Base-by-base conservation (phyloP, 2,329 filamentous ascomycete species). In the Hortaea werneckii region DNA sequence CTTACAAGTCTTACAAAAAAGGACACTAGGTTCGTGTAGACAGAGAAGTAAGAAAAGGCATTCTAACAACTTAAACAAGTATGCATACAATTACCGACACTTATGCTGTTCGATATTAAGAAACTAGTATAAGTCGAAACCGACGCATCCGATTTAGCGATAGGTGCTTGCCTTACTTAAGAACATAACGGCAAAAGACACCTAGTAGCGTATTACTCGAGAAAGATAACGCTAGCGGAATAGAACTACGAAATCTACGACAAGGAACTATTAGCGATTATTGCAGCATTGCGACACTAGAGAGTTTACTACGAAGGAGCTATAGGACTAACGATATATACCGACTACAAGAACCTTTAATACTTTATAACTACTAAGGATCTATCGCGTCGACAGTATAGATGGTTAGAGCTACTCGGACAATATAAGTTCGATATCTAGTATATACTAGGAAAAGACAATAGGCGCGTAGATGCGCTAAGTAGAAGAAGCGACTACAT, bases 221-320 rank as follows among this genome's bases (percentile, higher is more conserved):
- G 45, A 40, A 64, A 61, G 39, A 45, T 58, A 6, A 47, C 12
- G 6, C 38, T 39, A 5, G 48, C 49, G 1, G 43, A 65, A 48
- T 50, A 42, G 4, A 66, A 65, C 48, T 67, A 66, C 46, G 38
- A 61, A 10, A 65, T 65, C 7, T 54, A 66, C 42, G 50, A 67
- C 42, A 65, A 66, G 42, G 62, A 66, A 53, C 50, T 68, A 1
- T 41, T 67, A 6, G 58, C 60, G 2, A 61, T 68, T 30, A n/a
- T 53, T 63, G 10, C 39, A 59, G 41, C 32, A 58, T 12, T 37
- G 32, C 61, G 47, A 54, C 4, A 51, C 12, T 47, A 54, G 37
- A 30, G 45, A 32, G 20, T 29, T 9, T 47, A 47, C 20, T 8
- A 20, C 5, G 10, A 42, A 42, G 40, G 40, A 29, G 29, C 12